Percentiles rank a stretch among this genome's conserved stretches.
phyloP scores from a whole-genome alignment of 2,329 filamentous ascomycete species.

The Allantophomopsis lycopodina region DNA sequence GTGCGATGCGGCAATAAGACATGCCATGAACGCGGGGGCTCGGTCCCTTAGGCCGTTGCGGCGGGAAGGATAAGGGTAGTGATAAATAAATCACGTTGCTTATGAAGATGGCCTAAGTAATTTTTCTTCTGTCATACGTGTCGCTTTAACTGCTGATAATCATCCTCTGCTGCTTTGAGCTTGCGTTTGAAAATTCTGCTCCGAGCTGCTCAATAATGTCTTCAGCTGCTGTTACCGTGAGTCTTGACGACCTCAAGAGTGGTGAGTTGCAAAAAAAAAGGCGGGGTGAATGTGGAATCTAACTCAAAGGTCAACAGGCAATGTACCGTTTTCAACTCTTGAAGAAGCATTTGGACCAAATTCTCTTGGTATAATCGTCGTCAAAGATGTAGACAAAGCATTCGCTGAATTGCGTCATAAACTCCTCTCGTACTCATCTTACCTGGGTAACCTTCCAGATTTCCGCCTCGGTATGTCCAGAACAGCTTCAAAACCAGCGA shows the following conservation, averaged over 20 bases:
- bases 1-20: not conserved
- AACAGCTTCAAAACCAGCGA: not conserved
- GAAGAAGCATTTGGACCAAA: constrained; percentile 78
- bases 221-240: constrained; percentile 30
- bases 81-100: not conserved
- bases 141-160: not conserved
- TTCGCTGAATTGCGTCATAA: constrained; percentile 61
- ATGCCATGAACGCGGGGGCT: too few relatives aligned
- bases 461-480: constrained; percentile 51
- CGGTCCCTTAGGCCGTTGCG: not conserved
- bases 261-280: constrained; percentile 23
- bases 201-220: not conserved
- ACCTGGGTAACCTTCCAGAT: constrained; percentile 67
- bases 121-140: not conserved
- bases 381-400: constrained; percentile 64
- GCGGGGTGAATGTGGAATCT: not conserved
- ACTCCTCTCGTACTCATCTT: constrained; percentile 76
- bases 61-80: not conserved
- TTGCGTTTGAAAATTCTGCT: not conserved
- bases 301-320: constrained; percentile 29
- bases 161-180: not conserved
- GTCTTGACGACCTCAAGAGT: constrained; percentile 42
- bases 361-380: constrained; percentile 86
- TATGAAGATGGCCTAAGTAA: not conserved
- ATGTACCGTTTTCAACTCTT: constrained; percentile 53